Evolutionary conservation across 257 asterid species (phyloP).

Genomic region (Penstemon newberryi): DNA sequence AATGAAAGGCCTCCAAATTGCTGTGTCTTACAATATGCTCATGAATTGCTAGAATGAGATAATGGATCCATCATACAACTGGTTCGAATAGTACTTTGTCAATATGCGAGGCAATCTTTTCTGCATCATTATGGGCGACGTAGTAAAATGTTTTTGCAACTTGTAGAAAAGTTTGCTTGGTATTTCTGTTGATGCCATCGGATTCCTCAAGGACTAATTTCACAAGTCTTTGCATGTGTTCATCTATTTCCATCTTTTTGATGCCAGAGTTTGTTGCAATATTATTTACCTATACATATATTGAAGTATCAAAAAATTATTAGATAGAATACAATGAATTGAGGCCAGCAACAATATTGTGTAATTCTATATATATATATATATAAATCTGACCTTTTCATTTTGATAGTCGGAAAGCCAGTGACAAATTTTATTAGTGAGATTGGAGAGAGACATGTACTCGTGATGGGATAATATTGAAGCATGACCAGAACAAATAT

Average conservation of each 20-base stretch:
- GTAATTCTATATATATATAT: neutral
- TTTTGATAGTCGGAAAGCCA: conserved; percentile 24
- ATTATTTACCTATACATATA: neutral
- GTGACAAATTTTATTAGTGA: conserved; percentile 38
- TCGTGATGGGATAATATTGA: conserved; percentile 27
- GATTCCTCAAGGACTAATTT: conserved; percentile 32
- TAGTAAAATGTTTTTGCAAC: conserved; percentile 42
- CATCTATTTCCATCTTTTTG: conserved; percentile 24
- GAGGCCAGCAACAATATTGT: too few relatives aligned
- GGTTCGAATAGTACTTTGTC: conserved; percentile 42
- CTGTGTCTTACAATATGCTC: too few relatives aligned
- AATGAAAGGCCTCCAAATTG: too few relatives aligned
- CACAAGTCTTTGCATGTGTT: conserved; percentile 36
- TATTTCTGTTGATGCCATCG: conserved; percentile 23
- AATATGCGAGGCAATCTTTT: conserved; percentile 33
- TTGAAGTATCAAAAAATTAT: too few relatives aligned
- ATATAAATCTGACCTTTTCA: conserved; percentile 21
- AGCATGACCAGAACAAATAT: conserved; percentile 35
- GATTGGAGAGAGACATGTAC: conserved; percentile 38
- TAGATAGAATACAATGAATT: too few relatives aligned
- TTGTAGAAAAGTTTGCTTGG: conserved; percentile 43
- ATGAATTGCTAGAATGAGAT: too few relatives aligned
- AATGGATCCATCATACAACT: conserved; percentile 15
- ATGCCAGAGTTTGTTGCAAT: neutral
- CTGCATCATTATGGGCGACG: conserved; percentile 25